Evolutionary conservation across 1,284 basidiomycete genomes (phyloP), one percentile per base, ranked within the genome.

Genomic region (Coniferiporia sulphurascens): DNA sequence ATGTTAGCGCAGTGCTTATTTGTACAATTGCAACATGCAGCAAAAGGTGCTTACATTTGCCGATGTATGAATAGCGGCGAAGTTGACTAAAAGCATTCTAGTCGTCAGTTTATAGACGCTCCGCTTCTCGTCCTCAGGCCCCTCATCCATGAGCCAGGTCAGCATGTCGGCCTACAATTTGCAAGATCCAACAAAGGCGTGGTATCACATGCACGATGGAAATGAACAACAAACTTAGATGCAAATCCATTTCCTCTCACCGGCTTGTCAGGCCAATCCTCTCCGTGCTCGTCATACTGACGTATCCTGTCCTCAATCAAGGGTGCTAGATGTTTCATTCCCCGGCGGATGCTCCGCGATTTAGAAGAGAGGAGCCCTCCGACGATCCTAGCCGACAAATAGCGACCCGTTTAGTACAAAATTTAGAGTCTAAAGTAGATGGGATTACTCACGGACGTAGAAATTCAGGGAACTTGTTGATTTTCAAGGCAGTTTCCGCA

Each of bases 241-340:
- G n/a, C 3, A 10, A 1, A 44, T 34, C n/a, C 12, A n/a, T n/a
- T 1, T 27, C n/a, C n/a, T 64, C 72, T 5, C 59, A 77, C 77
- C 38, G 77, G 74, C 63, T 72, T 75, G 32, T 72, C 73, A 1
- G 65, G 57, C 72, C 72, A 77, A 35, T 72, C 68, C 4, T 70
- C 62, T 1, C 74, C 74, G 45, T 70, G 64, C 51, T 73, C 68
- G 3, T 66, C 62, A 34, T 73, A 62, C 44, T 64, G 65, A 10
- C 64, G 66, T 36, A 66, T 64, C 2, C 78, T 73, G 51, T 78
- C 73, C 34, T 73, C 67, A 4, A 78, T 69, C 21, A 78, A 52
- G 1, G 76, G 73, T n/a, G 53, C 60, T 9, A 79, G 56, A 56
- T 71, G 69, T 32, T 66, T 70, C 44, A 66, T 61, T 3, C 63